Conservation (phyloP, 352 stramenopile genomes). For the Phytophthora capsici region DNA sequence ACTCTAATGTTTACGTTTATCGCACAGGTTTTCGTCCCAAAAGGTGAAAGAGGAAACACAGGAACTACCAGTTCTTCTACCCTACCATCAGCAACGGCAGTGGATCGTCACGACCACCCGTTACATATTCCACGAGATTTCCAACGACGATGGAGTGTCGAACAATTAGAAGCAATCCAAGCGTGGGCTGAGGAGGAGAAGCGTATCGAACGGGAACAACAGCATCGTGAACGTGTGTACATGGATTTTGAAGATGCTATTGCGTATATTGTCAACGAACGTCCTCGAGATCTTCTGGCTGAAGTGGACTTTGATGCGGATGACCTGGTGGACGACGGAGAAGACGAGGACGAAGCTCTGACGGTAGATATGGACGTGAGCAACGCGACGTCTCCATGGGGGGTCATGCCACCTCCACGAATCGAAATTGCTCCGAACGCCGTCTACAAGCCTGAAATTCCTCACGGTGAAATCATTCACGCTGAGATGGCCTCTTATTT, state of each 20-base stretch:
- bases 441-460: constrained; percentile 59
- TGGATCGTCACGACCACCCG: constrained; percentile 18
- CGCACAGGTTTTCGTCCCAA: constrained; percentile 40
- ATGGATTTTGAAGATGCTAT: constrained; percentile 83
- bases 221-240: constrained; percentile 55
- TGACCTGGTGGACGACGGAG: constrained; percentile 73
- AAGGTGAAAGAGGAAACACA: constrained; percentile 22
- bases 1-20: neutral
- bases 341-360: constrained; percentile 58
- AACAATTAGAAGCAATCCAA: constrained; percentile 55
- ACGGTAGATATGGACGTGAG: constrained; percentile 26
- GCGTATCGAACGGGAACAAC: constrained; percentile 54
- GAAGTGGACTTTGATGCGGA: constrained; percentile 69
- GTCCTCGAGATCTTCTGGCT: constrained; percentile 49
- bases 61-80: neutral
- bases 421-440: constrained; percentile 67
- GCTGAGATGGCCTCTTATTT: constrained; percentile 73
- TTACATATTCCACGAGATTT: constrained; percentile 65
- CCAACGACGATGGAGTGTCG: constrained; percentile 65
- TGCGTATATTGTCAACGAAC: constrained; percentile 76
- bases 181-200: constrained; percentile 65
- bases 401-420: constrained; percentile 51
- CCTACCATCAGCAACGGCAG: constrained; percentile 3
- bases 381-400: constrained; percentile 55
- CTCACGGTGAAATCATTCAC: constrained; percentile 73